A percentile compares a stretch with the other conserved stretches of the same genome.
phyloP scores from a whole-genome alignment of 2,329 filamentous ascomycete genomes.

The Penicillium fuscoglaucum region DNA sequence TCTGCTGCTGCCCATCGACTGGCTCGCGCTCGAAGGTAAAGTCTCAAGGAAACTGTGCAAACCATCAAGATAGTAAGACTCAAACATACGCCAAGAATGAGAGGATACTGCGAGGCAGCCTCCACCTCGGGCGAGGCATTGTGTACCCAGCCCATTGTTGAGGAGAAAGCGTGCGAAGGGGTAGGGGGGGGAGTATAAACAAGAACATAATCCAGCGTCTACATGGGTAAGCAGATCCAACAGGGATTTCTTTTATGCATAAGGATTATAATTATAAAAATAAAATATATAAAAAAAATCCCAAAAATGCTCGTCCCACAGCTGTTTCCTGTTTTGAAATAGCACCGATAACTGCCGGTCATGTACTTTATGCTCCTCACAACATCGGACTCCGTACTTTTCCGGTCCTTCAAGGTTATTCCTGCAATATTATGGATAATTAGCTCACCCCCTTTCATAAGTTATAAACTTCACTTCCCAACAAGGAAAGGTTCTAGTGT shows the following conservation, averaged over 20 bases:
- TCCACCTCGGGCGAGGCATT: conserved; percentile 53
- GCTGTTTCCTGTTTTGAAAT: not conserved
- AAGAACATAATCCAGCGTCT: not conserved
- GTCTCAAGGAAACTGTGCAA: conserved; percentile 43
- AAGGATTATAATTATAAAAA: not conserved
- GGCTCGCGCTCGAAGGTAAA: conserved; percentile 46
- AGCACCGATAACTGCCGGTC: not conserved
- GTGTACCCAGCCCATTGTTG: conserved; percentile 53
- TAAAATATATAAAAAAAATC: not conserved
- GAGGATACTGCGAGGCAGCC: conserved; percentile 49
- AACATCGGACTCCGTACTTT: not conserved
- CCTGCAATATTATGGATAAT: not conserved
- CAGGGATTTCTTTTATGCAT: not conserved
- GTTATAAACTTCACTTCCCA: no score
- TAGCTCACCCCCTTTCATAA: not conserved
- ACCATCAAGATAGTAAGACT: conserved; percentile 48
- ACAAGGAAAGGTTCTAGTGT: not conserved
- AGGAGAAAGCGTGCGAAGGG: not conserved
- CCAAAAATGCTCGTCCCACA: not conserved
- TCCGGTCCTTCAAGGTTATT: not conserved
- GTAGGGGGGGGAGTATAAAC: not conserved
- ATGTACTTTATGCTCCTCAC: not conserved
- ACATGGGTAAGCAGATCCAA: not conserved
- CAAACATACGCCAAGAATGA: conserved; percentile 53
- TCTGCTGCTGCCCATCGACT: conserved; percentile 53